Evolutionary conservation across 768 basidiomycete genomes (phyloP).

Genomic region (Phlebiopsis gigantea): DNA sequence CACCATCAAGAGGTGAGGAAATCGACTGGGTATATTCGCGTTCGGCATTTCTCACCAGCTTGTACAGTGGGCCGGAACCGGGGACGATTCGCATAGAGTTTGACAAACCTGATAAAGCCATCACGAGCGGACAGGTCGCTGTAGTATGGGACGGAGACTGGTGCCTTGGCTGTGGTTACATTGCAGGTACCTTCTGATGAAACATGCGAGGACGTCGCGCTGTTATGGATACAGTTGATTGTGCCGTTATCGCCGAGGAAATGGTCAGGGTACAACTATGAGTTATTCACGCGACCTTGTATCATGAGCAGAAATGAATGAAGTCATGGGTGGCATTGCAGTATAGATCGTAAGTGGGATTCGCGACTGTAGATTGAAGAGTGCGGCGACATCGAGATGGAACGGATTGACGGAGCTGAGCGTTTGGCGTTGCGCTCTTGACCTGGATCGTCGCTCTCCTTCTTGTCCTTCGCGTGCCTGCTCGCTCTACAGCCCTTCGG

Average conservation of each 20-base stretch:
- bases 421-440: slow-evolving; percentile 6
- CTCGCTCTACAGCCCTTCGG: neutral
- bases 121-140: slow-evolving; percentile 78
- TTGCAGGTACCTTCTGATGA: slow-evolving; percentile 24
- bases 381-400: slow-evolving; percentile 1
- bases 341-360: too few species aligned
- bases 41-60: neutral
- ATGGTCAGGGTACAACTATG: neutral
- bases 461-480: slow-evolving; percentile 1
- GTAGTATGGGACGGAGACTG: slow-evolving; percentile 67
- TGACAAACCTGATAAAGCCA: slow-evolving; percentile 55
- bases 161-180: slow-evolving; percentile 83
- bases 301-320: neutral
- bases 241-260: neutral
- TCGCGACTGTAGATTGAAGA: neutral
- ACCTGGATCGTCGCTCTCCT: slow-evolving; percentile 13
- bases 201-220: too few species aligned
- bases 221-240: neutral
- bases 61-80: slow-evolving; percentile 10
- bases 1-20: slow-evolving; percentile 40
- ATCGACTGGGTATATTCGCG: neutral
- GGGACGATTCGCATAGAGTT: slow-evolving; percentile 43
- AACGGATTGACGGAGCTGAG: slow-evolving; percentile 1
- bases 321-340: neutral
- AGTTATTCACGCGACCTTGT: neutral